Base-by-base conservation (phyloP, 2,329 filamentous ascomycete genomes). In the Pseudogymnoascus sp. region DNA sequence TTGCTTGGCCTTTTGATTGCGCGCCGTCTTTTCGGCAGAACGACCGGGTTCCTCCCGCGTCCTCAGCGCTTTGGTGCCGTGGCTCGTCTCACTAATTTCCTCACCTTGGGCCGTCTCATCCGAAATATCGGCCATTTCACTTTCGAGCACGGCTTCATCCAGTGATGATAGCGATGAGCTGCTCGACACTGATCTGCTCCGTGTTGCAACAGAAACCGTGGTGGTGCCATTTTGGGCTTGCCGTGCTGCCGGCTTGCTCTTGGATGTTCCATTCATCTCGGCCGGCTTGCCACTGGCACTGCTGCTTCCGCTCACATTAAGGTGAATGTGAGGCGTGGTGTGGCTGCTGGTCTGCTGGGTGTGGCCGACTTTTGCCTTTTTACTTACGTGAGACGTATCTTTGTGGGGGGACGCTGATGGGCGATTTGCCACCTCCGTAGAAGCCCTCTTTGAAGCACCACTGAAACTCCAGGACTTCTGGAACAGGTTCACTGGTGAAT, bases 131-230 rank as follows among this genome's bases (percentile, higher is more conserved):
- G 44, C 44, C 44, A 50, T 50, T 50, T 50, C 44, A 28, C 44
- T 50, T 50, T 50, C 44, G 3, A 50, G 62, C 10, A 72, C 62
- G 5, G 69, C 61, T 59, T 72, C 71, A 60, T 73, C 71, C 11
- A 76, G 66, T 4, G 74, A 76, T 21, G 74, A 75, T 37, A 77
- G 66, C 8, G 73, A 75, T n/a, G 75, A 77, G 12, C 67, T 68
- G 63, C 70, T 75, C 6, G 73, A 74, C 10, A 70, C 62, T 16
- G 72, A 73, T 14, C 62, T 56, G 7, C 67, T 67, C 61, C 73
- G 64, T 25, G 33, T 61, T 8, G 44, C 23, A 21, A 28, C 23
- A 50, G 44, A 50, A n/a, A 50, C 44, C 8, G 44, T 47, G 25
- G 42, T 47, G 21, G 42, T 25, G 21, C 42, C 42, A 25, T 47